Conservation (phyloP, 306 rosid species). For the Corylus americana region DNA sequence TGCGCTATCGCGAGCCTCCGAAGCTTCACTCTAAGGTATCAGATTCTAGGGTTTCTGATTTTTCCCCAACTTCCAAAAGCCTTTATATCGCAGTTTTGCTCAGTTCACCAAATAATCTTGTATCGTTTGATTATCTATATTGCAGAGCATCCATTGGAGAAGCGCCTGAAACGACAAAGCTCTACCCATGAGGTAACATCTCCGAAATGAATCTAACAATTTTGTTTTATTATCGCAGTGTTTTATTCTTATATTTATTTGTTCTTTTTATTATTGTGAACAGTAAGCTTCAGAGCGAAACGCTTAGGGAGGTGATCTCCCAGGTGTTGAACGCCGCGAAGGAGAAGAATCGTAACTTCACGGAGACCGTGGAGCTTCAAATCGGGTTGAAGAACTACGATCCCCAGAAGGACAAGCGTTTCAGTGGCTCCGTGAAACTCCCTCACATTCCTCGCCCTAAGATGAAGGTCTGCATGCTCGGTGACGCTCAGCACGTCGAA, state of each 20-base stretch:
- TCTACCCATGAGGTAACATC: conserved; percentile 33
- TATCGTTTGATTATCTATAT: not conserved
- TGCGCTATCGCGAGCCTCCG: not conserved
- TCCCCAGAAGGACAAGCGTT: conserved; percentile 89
- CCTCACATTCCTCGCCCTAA: conserved; percentile 88
- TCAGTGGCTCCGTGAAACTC: conserved; percentile 78
- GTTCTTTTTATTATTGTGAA: not conserved
- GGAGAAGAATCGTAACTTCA: conserved; percentile 49
- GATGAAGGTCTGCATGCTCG: conserved; percentile 91
- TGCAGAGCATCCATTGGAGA: not conserved
- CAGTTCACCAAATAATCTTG: not conserved
- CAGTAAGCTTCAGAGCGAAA: conserved; percentile 57
- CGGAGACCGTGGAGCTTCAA: conserved; percentile 82
- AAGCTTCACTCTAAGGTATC: not conserved
- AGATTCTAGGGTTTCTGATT: not conserved
- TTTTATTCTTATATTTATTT: not conserved
- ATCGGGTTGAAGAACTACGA: conserved; percentile 83
- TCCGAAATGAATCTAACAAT: not conserved
- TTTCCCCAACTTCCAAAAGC: not conserved
- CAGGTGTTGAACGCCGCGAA: conserved; percentile 29
- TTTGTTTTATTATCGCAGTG: not conserved
- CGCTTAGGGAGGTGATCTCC: conserved; percentile 48
- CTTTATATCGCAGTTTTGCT: not conserved
- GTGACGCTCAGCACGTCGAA: conserved; percentile 89
- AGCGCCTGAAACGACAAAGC: conserved; percentile 6